Conservation (phyloP, 2,329 filamentous ascomycete genomes). For the Beauveria rudraprayagi region DNA sequence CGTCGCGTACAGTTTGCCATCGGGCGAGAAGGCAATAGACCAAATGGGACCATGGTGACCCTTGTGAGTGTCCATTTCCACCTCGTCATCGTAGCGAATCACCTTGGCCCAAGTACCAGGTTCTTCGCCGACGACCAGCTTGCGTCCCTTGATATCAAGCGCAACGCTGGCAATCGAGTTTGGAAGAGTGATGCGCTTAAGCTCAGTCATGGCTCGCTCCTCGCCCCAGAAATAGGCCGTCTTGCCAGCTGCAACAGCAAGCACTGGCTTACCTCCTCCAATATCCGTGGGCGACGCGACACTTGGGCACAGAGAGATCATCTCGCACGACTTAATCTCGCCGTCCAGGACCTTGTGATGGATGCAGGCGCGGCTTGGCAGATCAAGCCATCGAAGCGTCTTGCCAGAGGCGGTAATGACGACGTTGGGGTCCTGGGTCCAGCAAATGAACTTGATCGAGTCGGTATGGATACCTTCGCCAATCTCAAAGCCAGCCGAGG, state of each 20-base stretch:
- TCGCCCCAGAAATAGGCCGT: slow-evolving; percentile 89
- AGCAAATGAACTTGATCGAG: slow-evolving; percentile 93
- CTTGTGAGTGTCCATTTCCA: slow-evolving; percentile 86
- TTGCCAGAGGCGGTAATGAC: slow-evolving; percentile 90
- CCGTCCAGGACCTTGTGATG: slow-evolving; percentile 73
- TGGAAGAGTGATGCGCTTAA: slow-evolving; percentile 73
- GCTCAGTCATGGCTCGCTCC: slow-evolving; percentile 54
- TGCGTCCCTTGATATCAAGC: slow-evolving; percentile 70
- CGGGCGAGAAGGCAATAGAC: slow-evolving; percentile 90
- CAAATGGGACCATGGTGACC: slow-evolving; percentile 96
- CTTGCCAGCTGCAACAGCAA: slow-evolving; percentile 91
- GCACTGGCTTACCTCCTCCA: slow-evolving; percentile 59
- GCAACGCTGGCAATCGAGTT: slow-evolving; percentile 89
- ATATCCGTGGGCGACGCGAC: slow-evolving; percentile 54
- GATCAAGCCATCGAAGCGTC: slow-evolving; percentile 88
- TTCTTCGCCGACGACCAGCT: slow-evolving; percentile 83
- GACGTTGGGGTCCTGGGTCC: slow-evolving; percentile 81
- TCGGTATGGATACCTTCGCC: slow-evolving; percentile 75
- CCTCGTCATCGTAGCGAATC: slow-evolving; percentile 77
- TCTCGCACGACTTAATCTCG: slow-evolving; percentile 84
- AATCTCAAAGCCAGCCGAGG: slow-evolving; percentile 72
- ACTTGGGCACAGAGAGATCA: slow-evolving; percentile 59
- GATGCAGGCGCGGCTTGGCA: slow-evolving; percentile 67
- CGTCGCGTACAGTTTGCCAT: slow-evolving; percentile 92
- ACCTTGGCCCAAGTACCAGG: slow-evolving; percentile 96